Evolutionary conservation across 169 alveolate genomes (phyloP).

Genomic region (Plasmodium berghei): DNA sequence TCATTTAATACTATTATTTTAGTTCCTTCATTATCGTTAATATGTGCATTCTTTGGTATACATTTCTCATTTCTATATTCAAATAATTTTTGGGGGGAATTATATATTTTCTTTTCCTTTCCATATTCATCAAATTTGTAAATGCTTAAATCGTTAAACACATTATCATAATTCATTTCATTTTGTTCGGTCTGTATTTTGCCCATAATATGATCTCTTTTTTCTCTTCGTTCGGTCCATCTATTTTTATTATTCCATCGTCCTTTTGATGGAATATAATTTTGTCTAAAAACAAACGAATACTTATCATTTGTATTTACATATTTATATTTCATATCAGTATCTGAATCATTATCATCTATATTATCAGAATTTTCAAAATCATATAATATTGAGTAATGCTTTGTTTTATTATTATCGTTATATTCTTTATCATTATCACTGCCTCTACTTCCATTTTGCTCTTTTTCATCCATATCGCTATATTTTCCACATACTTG

Average conservation of each 20-base stretch:
- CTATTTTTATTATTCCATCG: neutral
- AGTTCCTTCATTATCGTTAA: conserved; percentile 49
- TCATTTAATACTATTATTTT: conserved; percentile 30
- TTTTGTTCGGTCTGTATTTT: neutral
- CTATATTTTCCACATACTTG: neutral
- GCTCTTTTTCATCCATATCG: neutral
- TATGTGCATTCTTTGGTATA: conserved; percentile 39
- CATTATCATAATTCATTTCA: conserved; percentile 20
- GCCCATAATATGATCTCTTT: neutral
- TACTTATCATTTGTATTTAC: conserved; percentile 48
- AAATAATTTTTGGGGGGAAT: conserved; percentile 4
- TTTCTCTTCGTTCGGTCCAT: neutral
- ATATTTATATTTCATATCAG: conserved; percentile 51
- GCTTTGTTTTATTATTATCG: neutral
- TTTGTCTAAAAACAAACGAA: conserved; percentile 61
- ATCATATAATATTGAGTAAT: conserved; percentile 15
- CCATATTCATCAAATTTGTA: conserved; percentile 58
- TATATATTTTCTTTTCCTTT: conserved; percentile 33
- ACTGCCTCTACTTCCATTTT: neutral
- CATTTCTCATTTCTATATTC: conserved; percentile 43
- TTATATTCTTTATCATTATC: neutral
- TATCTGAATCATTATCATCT: neutral
- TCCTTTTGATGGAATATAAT: conserved; percentile 19
- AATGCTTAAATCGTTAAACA: conserved; percentile 24
- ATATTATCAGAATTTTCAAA: conserved; percentile 8